Evolutionary conservation across 768 basidiomycete genomes (phyloP).

Genomic region (Suillus alpinus): DNA sequence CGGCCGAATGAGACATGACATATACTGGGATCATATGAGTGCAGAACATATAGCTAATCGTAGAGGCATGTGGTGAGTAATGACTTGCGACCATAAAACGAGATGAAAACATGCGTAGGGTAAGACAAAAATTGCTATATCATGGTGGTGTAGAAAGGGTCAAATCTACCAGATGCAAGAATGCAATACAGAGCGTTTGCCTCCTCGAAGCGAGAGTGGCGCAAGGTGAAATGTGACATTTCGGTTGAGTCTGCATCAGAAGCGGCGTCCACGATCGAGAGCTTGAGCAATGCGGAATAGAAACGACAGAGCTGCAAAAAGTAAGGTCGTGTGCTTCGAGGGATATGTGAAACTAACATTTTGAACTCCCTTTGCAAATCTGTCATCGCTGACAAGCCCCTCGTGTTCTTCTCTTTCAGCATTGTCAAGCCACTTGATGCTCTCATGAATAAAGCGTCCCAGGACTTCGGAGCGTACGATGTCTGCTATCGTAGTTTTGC

Average conservation of each 20-base stretch:
- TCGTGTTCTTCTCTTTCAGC: constrained; percentile 70
- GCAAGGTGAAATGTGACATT: constrained; percentile 75
- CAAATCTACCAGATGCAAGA: constrained; percentile 45
- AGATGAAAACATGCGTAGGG: constrained; percentile 8
- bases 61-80: constrained; percentile 1
- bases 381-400: constrained; percentile 68
- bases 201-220: constrained; percentile 72
- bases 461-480: constrained; percentile 63
- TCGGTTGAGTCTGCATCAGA: constrained; percentile 72
- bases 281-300: constrained; percentile 67
- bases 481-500: constrained; percentile 60
- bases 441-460: constrained; percentile 68
- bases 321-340: constrained; percentile 8
- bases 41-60: not conserved
- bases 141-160: constrained; percentile 5
- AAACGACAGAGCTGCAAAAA: constrained; percentile 67
- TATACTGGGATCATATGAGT: not conserved
- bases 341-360: constrained; percentile 46
- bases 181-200: constrained; percentile 70
- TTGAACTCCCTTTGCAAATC: constrained; percentile 67
- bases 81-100: not conserved
- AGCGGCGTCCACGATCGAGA: constrained; percentile 57
- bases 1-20: not conserved
- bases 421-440: constrained; percentile 66
- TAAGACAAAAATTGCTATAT: constrained; percentile 6